A percentile compares a stretch with the other conserved stretches of the same genome.
Evolutionary conservation across 345 rosid genomes (phyloP).

Genomic region (Eucalyptus curtisii): DNA sequence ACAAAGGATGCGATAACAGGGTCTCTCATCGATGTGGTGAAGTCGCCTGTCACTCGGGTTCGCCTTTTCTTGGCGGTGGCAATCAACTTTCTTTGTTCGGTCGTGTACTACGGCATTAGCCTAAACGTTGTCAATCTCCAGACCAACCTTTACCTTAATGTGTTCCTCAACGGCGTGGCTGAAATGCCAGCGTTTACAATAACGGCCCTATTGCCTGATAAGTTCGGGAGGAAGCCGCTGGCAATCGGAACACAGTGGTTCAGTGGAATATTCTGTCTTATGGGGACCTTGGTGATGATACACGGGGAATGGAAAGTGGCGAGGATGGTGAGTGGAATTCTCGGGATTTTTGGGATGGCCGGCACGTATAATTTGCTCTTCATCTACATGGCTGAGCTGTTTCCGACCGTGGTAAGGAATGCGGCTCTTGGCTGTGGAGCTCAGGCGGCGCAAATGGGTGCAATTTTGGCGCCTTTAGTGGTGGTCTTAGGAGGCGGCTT

Average conservation of each 20-base stretch:
- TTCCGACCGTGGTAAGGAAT: conserved; percentile 85
- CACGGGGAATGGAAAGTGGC: conserved; percentile 43
- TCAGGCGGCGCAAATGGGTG: conserved; percentile 80
- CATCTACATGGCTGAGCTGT: conserved; percentile 71
- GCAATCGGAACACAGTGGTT: conserved; percentile 70
- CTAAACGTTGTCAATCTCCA: conserved; percentile 76
- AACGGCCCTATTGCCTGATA: conserved; percentile 55
- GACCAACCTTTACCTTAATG: conserved; percentile 67
- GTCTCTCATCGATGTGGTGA: conserved; percentile 52
- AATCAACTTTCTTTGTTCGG: conserved; percentile 59
- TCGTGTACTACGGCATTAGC: conserved; percentile 81
- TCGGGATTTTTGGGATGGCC: conserved; percentile 79
- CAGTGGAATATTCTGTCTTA: conserved; percentile 56
- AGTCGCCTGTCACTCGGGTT: conserved; percentile 41
- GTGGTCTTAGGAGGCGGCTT: conserved; percentile 59
- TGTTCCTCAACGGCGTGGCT: conserved; percentile 60
- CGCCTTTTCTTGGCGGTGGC: conserved; percentile 41
- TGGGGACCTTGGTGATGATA: conserved; percentile 23
- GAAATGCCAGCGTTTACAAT: conserved; percentile 76
- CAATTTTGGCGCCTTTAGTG: conserved; percentile 73
- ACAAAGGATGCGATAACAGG: conserved; percentile 31
- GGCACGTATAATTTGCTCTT: conserved; percentile 78
- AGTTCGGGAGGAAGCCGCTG: conserved; percentile 65
- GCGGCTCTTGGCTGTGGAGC: conserved; percentile 78
- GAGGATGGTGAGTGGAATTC: conserved; percentile 57